Percentiles rank a stretch among this genome's conserved stretches.
phyloP scores from a whole-genome alignment of 2,329 filamentous ascomycete genomes.

The Diaporthe sp. region DNA sequence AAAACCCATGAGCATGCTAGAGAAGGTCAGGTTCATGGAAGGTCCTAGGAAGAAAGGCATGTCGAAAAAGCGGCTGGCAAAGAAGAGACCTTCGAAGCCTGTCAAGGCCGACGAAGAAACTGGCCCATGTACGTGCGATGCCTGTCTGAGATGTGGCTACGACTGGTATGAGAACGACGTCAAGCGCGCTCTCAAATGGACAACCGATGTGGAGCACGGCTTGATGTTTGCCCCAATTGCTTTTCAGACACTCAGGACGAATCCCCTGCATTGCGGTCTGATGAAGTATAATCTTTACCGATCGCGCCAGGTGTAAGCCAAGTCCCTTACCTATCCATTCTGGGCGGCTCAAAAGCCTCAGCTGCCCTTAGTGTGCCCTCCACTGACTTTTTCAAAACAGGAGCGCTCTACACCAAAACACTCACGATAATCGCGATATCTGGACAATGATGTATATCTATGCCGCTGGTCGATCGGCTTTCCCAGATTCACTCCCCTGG shows the following conservation, averaged over 20 bases:
- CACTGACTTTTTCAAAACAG: not conserved
- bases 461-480: constrained; percentile 14
- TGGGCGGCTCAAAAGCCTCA: no score
- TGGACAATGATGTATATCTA: constrained; percentile 26
- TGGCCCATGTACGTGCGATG: not conserved
- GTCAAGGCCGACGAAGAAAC: not conserved
- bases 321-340: not conserved
- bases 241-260: not conserved
- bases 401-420: not conserved
- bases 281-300: constrained; percentile 9
- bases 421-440: not conserved
- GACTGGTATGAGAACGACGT: constrained; percentile 12
- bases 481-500: constrained; percentile 4
- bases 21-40: not conserved
- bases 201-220: not conserved
- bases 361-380: not conserved
- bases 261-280: not conserved
- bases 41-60: constrained; percentile 6
- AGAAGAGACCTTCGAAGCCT: not conserved
- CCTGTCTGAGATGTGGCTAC: constrained; percentile 7
- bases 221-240: not conserved
- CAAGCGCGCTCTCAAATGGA: not conserved
- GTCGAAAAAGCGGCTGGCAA: not conserved
- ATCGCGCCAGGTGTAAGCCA: constrained; percentile 4
- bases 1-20: not conserved